Evolutionary conservation across 352 stramenopile species (phyloP), one percentile per base, ranked within the genome.

Genomic region (Pythium guiyangense): DNA sequence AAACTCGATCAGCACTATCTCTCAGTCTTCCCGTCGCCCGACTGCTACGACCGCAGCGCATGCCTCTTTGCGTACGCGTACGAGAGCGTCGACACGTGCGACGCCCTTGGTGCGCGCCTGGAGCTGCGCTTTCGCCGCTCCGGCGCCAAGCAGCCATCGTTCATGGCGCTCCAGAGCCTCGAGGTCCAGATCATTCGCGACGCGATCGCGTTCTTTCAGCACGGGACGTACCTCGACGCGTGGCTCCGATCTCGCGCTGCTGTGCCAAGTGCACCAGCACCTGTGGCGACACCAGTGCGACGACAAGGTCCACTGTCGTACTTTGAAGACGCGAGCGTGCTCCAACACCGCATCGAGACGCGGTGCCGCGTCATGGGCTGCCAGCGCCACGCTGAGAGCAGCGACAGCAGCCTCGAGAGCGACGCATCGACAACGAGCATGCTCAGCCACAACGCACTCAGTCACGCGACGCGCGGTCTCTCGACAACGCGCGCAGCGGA

Each of bases 1-100:
- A 80, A 82, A 34, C 67, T 89, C 4, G 74, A 81, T 26, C 31
- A 66, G 54, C 63, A 65, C 14, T 72, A 77, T 50, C 58, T 89
- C n/a, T 76, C 62, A 4, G 70, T 88, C 20, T 88, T 82, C 31
- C 78, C 78, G 4, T 79, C 77, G 0, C 67, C 75, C 0, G 74
- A 90, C 35, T 81, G 66, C 34, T 64, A 71, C 42, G 77, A 88
- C 27, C 71, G 73, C n/a, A 86, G 68, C 20, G 82, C 82, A 12
- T 90, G 71, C 48, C 63, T 89, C 49, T 88, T 90, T 59, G 84
- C 69, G 35, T 90, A 90, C 43, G 49, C 49, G 12, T 89, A 88
- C 53, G 73, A 83, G 12, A 63, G 74, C 47, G 57, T 90, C 4
- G 76, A 85, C 18, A 64, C 60, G 1, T 92, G 79, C 40, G 68